Percentiles rank a stretch among this genome's conserved stretches.
phyloP scores from a whole-genome alignment of 2,329 filamentous ascomycete genomes.

The Talaromyces atroroseus region DNA sequence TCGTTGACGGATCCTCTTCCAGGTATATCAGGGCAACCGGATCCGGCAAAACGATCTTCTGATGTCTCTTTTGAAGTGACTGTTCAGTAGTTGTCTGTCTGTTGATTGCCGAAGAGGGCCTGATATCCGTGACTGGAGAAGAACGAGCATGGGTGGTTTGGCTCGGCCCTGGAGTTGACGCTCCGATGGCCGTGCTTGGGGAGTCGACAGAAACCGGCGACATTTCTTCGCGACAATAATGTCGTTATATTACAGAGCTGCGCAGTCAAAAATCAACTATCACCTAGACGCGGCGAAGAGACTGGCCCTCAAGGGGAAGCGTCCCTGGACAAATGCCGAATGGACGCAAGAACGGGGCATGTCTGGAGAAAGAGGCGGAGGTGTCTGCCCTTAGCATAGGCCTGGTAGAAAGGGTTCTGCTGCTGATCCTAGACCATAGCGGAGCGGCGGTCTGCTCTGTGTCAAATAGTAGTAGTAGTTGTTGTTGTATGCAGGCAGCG shows the following conservation, averaged over 20 bases:
- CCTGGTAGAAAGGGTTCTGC: background rate
- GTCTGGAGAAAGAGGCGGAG: conserved; percentile 14
- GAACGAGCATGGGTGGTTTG: conserved; percentile 19
- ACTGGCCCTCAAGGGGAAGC: conserved; percentile 23
- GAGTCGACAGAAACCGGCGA: conserved; percentile 20
- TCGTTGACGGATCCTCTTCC: conserved; percentile 74
- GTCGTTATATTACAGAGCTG: too few species aligned
- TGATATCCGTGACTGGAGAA: conserved; percentile 19
- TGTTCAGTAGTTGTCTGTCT: conserved; percentile 15
- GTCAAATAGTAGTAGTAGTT: too few species aligned
- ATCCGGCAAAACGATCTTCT: conserved; percentile 61
- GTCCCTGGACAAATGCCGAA: conserved; percentile 21
- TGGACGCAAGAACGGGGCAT: conserved; percentile 23
- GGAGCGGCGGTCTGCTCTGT: too few species aligned
- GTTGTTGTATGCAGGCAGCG: too few species aligned
- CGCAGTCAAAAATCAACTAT: too few species aligned
- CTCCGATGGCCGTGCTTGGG: conserved; percentile 19
- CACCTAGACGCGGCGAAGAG: conserved; percentile 10
- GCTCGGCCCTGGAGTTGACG: conserved; percentile 21
- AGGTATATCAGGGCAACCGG: conserved; percentile 67
- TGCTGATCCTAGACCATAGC: too few species aligned
- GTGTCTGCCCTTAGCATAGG: background rate
- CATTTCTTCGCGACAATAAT: background rate
- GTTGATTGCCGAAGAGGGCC: conserved; percentile 15
- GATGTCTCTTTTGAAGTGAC: conserved; percentile 36